Evolutionary conservation across 345 rosid species (phyloP).

Genomic region (Cardamine chenopodiifolia): DNA sequence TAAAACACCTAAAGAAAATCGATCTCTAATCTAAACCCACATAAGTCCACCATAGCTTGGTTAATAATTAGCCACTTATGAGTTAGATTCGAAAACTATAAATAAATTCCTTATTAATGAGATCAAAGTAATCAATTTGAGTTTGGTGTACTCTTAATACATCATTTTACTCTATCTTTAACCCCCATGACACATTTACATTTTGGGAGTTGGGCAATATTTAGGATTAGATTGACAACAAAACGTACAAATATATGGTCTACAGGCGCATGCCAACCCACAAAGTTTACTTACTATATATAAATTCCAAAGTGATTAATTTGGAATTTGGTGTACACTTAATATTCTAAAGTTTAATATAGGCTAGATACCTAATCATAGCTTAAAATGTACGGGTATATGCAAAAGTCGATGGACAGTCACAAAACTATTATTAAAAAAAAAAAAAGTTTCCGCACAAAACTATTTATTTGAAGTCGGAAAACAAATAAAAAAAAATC

Average conservation of each 20-base stretch:
- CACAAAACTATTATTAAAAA: background rate
- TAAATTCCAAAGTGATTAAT: background rate
- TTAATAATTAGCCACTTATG: background rate
- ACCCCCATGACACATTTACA: background rate
- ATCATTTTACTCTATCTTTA: background rate
- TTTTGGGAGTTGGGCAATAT: background rate
- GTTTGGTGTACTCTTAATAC: background rate
- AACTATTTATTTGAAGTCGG: background rate
- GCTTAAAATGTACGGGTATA: background rate
- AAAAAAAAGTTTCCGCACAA: background rate
- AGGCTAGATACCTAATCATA: background rate
- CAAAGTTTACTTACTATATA: background rate
- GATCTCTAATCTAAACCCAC: background rate
- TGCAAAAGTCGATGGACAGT: background rate
- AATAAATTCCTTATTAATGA: background rate
- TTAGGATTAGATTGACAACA: background rate
- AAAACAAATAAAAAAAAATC: background rate
- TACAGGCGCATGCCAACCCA: conserved; percentile 31
- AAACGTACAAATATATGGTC: background rate
- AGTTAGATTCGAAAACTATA: background rate
- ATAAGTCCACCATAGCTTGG: background rate
- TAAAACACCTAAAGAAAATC: no score
- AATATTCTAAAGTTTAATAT: background rate
- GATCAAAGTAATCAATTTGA: background rate
- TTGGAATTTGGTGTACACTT: background rate